Evolutionary conservation across 1,139 yeast species (phyloP).

Genomic region (Saccharomycopsis hybrid): DNA sequence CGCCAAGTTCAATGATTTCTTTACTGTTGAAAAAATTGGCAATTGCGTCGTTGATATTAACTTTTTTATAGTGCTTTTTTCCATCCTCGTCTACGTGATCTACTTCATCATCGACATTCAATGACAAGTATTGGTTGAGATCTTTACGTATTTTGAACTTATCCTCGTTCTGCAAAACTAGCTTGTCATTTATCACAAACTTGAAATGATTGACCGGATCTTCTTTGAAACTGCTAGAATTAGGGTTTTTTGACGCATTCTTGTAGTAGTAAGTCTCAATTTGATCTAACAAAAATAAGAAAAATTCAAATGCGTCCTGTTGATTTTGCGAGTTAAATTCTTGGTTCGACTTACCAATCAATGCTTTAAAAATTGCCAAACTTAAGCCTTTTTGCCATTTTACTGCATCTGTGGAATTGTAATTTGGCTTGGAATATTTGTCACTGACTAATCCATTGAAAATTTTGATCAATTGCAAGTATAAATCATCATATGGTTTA

Average conservation of each 20-base stretch:
- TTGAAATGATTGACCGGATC: conserved; percentile 53
- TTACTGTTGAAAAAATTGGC: conserved; percentile 34
- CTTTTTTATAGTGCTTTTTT: conserved; percentile 41
- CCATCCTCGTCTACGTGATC: conserved; percentile 39
- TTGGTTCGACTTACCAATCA: conserved; percentile 69
- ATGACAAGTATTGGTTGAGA: conserved; percentile 59
- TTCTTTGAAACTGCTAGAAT: conserved; percentile 16
- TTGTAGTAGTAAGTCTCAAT: conserved; percentile 40
- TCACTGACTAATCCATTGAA: conserved; percentile 58
- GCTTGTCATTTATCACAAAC: conserved; percentile 57
- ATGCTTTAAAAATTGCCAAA: conserved; percentile 67
- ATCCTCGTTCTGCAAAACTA: conserved; percentile 45
- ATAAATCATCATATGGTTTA: conserved; percentile 60
- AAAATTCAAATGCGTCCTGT: conserved; percentile 92
- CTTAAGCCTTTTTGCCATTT: conserved; percentile 69
- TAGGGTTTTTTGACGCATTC: conserved; percentile 22
- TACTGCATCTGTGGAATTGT: conserved; percentile 25
- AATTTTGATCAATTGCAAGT: conserved; percentile 67
- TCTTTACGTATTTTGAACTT: conserved; percentile 54
- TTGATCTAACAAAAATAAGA: conserved; percentile 58
- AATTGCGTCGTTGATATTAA: conserved; percentile 49
- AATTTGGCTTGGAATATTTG: background rate
- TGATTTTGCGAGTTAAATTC: conserved; percentile 86
- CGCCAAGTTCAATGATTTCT: conserved; percentile 63
- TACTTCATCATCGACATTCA: conserved; percentile 47